A percentile compares a stretch with the other conserved stretches of the same genome.
phyloP scores from a whole-genome alignment of 208 protist genomes.

The Leishmania gerbilli region DNA sequence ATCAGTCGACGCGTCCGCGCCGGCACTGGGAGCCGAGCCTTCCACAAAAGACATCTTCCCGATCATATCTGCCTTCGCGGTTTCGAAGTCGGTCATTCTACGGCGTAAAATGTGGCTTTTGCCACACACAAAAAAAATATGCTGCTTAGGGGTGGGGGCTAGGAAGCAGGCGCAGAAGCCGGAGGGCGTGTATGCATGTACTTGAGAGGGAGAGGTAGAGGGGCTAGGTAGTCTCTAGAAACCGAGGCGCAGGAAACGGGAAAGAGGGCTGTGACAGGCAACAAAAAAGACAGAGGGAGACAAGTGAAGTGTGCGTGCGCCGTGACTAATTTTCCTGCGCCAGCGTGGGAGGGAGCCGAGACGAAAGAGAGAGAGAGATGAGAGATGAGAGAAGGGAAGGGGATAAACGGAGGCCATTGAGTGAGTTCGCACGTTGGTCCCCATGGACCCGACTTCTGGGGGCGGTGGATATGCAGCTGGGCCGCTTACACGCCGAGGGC shows the following conservation, averaged over 20 bases:
- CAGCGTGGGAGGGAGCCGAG: constrained; percentile 5
- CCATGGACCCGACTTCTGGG: not conserved
- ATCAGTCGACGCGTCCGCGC: constrained; percentile 1
- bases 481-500: not conserved
- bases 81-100: constrained; percentile 1
- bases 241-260: constrained; percentile 2
- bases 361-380: constrained; percentile 2
- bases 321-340: not conserved
- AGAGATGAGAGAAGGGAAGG: not conserved
- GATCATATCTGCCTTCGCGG: constrained; percentile 20
- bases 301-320: not conserved
- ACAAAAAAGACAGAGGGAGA: constrained; percentile 22
- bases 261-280: constrained; percentile 13
- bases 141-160: not conserved
- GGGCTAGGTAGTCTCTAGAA: not conserved
- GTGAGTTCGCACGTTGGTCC: not conserved
- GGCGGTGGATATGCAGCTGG: not conserved
- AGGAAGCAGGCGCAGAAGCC: not conserved
- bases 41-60: constrained; percentile 48
- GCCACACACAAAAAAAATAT: no score
- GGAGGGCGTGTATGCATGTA: not conserved
- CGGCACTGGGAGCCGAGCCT: not conserved
- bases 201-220: not conserved
- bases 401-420: not conserved
- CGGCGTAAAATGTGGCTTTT: not conserved